Base-by-base conservation (phyloP, 2,329 filamentous ascomycete genomes). In the Graphilbum fragrans region DNA sequence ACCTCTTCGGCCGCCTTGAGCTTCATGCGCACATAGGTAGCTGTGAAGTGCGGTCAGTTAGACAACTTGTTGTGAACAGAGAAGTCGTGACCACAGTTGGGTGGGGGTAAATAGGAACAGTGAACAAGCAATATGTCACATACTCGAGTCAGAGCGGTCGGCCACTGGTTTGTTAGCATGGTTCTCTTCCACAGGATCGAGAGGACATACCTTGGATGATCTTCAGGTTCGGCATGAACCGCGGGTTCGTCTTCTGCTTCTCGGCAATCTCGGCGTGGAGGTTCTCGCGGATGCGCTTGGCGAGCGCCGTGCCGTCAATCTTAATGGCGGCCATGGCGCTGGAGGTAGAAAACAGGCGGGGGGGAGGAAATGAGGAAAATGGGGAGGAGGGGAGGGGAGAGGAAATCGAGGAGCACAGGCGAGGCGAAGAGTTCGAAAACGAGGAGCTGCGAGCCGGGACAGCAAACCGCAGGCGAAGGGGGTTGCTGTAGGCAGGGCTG, bases 1-100 rank as follows among this genome's bases (percentile, higher is more conserved):
- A 87, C 84, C 74, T 96, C 92, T 60, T 85, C 71, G 44, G 92
- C 92, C 50, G 92, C 92, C 74, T 95, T 98, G 57, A 95, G 69
- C 70, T 98, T 98, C 92, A 98, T 98, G 66, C 88, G 88, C 64
- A 98, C 90, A 83, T 98, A 98, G 40, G 90, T 96, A 56, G 81
- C 84, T 90, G 55, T 50, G 23, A 27, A 27, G 23, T 12, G 12
- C 7, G 23, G 23, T 27, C 23, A 27, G n/a, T n/a, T n/a, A n/a
- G n/a, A n/a, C n/a, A n/a, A n/a, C n/a, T n/a, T n/a, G n/a, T n/a
- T n/a, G n/a, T n/a, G n/a, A n/a, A n/a, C n/a, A n/a, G n/a, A n/a
- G n/a, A n/a, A n/a, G n/a, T n/a, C 23, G 23, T 7, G 23, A 27
- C 7, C 23, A 27, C 7, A 27, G 7, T 7, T 7, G 7, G 12